Percentiles rank a stretch among this genome's conserved stretches.
phyloP scores from a whole-genome alignment of 106 monocot species.

The Platanthera guangdongensis region DNA sequence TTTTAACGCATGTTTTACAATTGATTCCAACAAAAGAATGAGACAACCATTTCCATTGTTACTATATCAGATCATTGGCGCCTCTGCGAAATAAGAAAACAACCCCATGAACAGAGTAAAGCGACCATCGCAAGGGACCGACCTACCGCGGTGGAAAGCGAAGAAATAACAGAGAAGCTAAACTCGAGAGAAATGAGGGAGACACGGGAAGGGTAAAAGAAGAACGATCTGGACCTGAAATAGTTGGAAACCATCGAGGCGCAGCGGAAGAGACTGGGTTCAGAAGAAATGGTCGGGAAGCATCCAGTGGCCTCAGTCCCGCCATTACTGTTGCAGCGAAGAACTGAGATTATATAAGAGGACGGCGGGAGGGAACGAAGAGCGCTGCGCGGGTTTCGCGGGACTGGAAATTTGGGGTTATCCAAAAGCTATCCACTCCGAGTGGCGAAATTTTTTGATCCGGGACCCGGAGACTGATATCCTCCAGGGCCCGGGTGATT shows the following conservation, averaged over 20 bases:
- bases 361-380: not conserved
- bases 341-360: not conserved
- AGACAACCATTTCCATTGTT: not conserved
- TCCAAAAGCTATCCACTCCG: not conserved
- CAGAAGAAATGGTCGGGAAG: constrained; percentile 6
- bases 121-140: not conserved
- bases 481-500: too few relatives aligned
- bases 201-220: not conserved
- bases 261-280: not conserved
- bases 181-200: not conserved
- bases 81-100: not conserved
- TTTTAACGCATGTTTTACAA: not conserved
- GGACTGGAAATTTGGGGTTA: not conserved
- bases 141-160: not conserved
- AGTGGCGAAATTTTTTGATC: too few relatives aligned
- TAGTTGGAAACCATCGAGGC: not conserved
- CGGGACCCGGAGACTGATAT: too few relatives aligned
- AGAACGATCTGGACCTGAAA: not conserved
- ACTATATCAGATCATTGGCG: not conserved
- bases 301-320: constrained; percentile 9
- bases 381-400: not conserved
- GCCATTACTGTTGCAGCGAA: constrained; percentile 6
- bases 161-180: constrained; percentile 1
- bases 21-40: not conserved
- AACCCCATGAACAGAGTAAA: not conserved